Percentiles rank a stretch among this genome's conserved stretches.
Conservation (phyloP, 257 asterid genomes). For the Fraxinus quadrangulata region DNA sequence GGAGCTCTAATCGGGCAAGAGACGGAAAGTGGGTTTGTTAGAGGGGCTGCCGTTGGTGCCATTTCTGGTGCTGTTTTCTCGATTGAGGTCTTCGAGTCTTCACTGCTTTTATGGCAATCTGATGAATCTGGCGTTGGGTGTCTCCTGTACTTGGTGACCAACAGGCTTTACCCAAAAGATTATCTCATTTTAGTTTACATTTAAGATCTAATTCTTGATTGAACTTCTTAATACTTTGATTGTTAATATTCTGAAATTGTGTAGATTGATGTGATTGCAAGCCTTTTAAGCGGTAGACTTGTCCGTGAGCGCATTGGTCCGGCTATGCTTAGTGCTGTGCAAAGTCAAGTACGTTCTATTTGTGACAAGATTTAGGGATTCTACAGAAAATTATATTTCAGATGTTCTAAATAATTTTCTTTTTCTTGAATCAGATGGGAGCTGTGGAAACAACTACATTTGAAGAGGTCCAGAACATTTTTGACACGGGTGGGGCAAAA, state of each 20-base stretch:
- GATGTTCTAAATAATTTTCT: conserved; percentile 1
- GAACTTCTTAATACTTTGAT: background rate
- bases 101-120: conserved; percentile 77
- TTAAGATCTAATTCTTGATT: background rate
- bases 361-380: background rate
- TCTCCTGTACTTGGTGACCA: conserved; percentile 85
- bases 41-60: conserved; percentile 98
- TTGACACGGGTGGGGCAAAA: conserved; percentile 89
- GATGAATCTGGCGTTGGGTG: conserved; percentile 96
- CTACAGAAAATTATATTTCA: background rate
- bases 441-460: conserved; percentile 67
- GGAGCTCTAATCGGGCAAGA: conserved; percentile 98
- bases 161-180: background rate
- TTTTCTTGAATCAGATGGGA: conserved; percentile 67
- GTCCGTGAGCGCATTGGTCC: conserved; percentile 98
- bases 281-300: conserved; percentile 92
- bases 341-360: conserved; percentile 70
- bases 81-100: conserved; percentile 92
- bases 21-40: conserved; percentile 90
- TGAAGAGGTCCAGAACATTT: conserved; percentile 78
- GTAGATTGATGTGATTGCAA: conserved; percentile 90
- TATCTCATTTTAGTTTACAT: background rate
- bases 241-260: conserved; percentile 18
- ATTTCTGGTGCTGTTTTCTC: conserved; percentile 99
- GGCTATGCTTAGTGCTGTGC: conserved; percentile 99